These are phyloP conservation scores for Exophiala dermatitidis DNA, from an alignment of 2,329 filamentous ascomycete genomes.

Conservation along the genomic window DNA sequence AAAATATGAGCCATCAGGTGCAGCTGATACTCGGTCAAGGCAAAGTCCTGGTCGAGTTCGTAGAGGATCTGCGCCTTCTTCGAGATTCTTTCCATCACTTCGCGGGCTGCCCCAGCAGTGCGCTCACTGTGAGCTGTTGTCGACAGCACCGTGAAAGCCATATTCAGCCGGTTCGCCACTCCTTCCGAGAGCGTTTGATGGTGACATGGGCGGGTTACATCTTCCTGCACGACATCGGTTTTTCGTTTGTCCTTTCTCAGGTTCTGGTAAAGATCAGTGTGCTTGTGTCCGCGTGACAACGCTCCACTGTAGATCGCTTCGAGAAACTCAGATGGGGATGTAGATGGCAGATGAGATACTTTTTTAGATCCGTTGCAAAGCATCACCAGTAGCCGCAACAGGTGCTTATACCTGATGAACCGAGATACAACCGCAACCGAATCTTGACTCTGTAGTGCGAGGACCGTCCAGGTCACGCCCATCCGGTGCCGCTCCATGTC, in stretches of 20 bases:
- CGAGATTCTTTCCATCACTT: slow-evolving; percentile 3
- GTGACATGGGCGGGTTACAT: neutral
- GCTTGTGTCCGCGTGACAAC: neutral
- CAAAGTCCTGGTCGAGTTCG: slow-evolving; percentile 2
- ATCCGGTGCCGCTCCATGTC: neutral
- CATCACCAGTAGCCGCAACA: neutral
- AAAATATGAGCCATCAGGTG: slow-evolving; percentile 11
- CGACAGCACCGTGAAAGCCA: neutral
- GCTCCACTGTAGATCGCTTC: neutral
- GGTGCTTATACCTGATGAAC: neutral
- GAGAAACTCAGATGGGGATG: neutral
- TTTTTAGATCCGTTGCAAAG: neutral
- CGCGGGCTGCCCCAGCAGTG: neutral
- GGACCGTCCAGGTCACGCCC: neutral
- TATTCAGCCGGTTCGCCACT: slow-evolving; percentile 1
- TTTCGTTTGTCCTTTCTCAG: neutral
- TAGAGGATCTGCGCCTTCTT: slow-evolving; percentile 4
- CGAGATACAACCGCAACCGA: neutral
- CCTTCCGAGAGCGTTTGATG: neutral
- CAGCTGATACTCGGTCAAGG: slow-evolving; percentile 1
- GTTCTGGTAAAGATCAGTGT: neutral
- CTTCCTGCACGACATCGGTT: neutral
- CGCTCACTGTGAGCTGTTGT: neutral
- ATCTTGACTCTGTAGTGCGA: neutral
- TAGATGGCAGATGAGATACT: neutral